A percentile compares a stretch with the other conserved stretches of the same genome.
phyloP scores from a whole-genome alignment of 2,329 filamentous ascomycete species.

The Beauveria asiatica region DNA sequence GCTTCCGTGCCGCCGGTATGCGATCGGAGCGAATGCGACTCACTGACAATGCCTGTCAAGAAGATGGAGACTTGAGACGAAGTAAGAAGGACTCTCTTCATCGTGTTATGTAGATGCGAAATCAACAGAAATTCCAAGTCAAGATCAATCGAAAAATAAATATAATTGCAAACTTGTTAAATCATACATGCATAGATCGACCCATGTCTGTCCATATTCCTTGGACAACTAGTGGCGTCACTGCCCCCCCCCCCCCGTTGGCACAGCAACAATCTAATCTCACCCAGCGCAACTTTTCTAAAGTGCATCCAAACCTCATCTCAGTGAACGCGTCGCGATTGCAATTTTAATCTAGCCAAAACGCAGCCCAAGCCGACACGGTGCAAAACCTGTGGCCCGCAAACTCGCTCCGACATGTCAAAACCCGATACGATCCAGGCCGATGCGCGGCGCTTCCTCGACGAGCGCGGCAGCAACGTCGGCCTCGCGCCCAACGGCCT shows the following conservation, averaged over 20 bases:
- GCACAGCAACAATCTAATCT: slow-evolving; percentile 38
- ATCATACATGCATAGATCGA: background rate
- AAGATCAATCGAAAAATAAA: background rate
- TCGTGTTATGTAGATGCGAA: slow-evolving; percentile 11
- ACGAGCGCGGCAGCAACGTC: slow-evolving; percentile 77
- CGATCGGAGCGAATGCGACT: slow-evolving; percentile 18
- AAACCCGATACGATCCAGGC: slow-evolving; percentile 56
- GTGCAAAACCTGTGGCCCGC: too few species aligned
- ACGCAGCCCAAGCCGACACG: slow-evolving; percentile 4
- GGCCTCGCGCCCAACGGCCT: slow-evolving; percentile 74
- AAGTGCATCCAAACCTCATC: slow-evolving; percentile 8
- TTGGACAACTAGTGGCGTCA: background rate
- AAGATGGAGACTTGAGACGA: slow-evolving; percentile 63
- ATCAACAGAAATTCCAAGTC: background rate
- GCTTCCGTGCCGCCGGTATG: background rate
- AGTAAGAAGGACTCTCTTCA: slow-evolving; percentile 50
- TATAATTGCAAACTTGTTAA: background rate
- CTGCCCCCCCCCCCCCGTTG: slow-evolving; percentile 21
- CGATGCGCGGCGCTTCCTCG: slow-evolving; percentile 74
- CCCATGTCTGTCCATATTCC: background rate
- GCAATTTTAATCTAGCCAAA: slow-evolving; percentile 3
- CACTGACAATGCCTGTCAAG: slow-evolving; percentile 56
- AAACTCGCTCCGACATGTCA: slow-evolving; percentile 18
- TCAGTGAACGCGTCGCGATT: background rate
- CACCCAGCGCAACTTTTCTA: slow-evolving; percentile 10